A percentile compares a stretch with the other conserved stretches of the same genome.
Conservation (phyloP, 768 basidiomycete species). For the Cystobasidium ongulense region DNA sequence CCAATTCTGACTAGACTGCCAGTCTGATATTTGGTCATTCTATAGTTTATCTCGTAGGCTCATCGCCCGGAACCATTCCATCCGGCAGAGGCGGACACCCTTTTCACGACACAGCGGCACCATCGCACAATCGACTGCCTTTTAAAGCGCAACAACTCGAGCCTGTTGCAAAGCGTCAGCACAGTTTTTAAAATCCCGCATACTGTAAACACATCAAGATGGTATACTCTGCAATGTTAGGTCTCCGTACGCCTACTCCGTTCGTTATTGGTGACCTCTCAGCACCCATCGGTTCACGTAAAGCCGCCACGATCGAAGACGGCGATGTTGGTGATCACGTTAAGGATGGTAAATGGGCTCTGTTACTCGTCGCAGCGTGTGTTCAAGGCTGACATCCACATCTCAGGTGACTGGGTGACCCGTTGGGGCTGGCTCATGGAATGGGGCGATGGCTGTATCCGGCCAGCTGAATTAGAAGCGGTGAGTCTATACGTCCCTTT, state of each 20-base stretch:
- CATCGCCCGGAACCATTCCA: too few relatives aligned
- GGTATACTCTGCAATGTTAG: background rate
- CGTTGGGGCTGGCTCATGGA: conserved; percentile 27
- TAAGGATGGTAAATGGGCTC: background rate
- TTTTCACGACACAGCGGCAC: too few relatives aligned
- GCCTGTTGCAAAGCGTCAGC: too few relatives aligned
- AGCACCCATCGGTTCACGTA: background rate
- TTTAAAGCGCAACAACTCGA: background rate
- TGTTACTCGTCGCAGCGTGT: background rate
- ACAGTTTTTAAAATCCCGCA: too few relatives aligned
- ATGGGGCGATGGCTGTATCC: conserved; percentile 17
- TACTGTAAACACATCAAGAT: too few relatives aligned
- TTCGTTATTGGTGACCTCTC: conserved; percentile 28
- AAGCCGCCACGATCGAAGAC: background rate
- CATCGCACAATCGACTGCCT: too few relatives aligned
- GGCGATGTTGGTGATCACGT: background rate
- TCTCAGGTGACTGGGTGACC: background rate
- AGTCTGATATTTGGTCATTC: too few relatives aligned
- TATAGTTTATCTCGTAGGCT: too few relatives aligned
- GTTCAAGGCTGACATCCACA: background rate
- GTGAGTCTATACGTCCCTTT: conserved; percentile 1
- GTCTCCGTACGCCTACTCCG: background rate
- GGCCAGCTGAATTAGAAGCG: conserved; percentile 11
- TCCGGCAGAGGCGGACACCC: too few relatives aligned
- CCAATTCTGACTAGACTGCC: too few relatives aligned